A percentile compares a stretch with the other conserved stretches of the same genome.
Evolutionary conservation across 257 asterid genomes (phyloP).

Genomic region (Anisodus acutangulus): DNA sequence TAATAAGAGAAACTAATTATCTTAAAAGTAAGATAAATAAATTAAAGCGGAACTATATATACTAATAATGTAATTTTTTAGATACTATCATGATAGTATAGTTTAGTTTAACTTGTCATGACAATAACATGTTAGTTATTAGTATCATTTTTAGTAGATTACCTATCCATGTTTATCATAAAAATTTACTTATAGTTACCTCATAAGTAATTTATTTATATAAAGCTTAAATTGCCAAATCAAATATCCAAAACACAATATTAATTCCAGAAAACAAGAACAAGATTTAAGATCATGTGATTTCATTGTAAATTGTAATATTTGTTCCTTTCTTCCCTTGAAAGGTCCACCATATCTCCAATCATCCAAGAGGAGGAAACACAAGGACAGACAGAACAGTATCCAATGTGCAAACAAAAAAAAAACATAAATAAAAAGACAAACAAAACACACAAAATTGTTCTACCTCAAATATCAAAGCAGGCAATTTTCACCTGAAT

Average conservation of each 20-base stretch:
- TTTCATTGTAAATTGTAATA: background rate
- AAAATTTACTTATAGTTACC: too few relatives aligned
- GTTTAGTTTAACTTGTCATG: background rate
- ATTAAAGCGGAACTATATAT: too few relatives aligned
- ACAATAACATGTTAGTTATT: too few relatives aligned
- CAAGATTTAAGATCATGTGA: background rate
- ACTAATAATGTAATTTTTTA: too few relatives aligned
- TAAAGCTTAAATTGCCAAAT: background rate
- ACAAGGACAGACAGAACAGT: conserved; percentile 29
- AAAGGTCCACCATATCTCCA: conserved; percentile 11
- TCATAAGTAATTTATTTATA: too few relatives aligned
- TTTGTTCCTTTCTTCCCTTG: background rate
- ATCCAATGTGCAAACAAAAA: conserved; percentile 31
- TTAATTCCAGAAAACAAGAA: background rate
- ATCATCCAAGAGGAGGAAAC: conserved; percentile 9
- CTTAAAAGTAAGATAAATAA: background rate
- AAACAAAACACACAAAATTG: background rate
- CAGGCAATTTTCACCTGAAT: background rate
- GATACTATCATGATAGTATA: too few relatives aligned
- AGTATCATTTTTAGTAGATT: too few relatives aligned
- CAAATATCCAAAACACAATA: background rate
- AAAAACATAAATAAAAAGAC: background rate
- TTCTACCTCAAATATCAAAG: background rate
- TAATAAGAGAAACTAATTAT: background rate
- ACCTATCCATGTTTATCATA: too few relatives aligned